Conservation (phyloP, 2,329 filamentous ascomycete species). For the Calonectria henricotiae region DNA sequence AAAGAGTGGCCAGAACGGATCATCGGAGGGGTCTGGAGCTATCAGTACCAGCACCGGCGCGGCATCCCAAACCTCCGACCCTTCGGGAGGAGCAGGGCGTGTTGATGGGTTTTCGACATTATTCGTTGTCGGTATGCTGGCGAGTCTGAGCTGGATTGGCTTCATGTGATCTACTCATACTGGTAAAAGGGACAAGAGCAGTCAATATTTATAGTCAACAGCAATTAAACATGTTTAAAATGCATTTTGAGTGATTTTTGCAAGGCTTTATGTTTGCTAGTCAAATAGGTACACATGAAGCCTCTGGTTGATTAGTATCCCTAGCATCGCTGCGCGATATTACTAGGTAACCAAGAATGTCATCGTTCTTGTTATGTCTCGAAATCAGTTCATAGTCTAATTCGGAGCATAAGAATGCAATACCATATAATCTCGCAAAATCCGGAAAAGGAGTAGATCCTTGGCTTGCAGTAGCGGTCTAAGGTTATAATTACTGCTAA, state of each 20-base stretch:
- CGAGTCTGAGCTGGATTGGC: background rate
- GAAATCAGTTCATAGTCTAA: too few relatives aligned
- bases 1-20: background rate
- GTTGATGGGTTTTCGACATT: background rate
- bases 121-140: constrained; percentile 2
- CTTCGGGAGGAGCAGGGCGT: background rate
- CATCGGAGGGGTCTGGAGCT: background rate
- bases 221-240: background rate
- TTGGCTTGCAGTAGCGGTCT: too few relatives aligned
- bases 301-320: background rate
- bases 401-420: too few relatives aligned
- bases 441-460: too few relatives aligned
- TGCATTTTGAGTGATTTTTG: background rate
- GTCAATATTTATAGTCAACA: background rate
- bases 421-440: too few relatives aligned
- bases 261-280: too few relatives aligned
- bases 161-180: background rate
- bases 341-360: too few relatives aligned
- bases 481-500: too few relatives aligned
- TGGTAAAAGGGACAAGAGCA: background rate
- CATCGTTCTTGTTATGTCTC: too few relatives aligned
- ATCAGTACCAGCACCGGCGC: background rate
- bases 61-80: constrained; percentile 5
- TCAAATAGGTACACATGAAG: too few relatives aligned
- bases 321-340: too few relatives aligned